Percentiles rank a stretch among this genome's conserved stretches.
Evolutionary conservation across 148 eudicot species (phyloP).

Genomic region (Fagopyrum tataricum): DNA sequence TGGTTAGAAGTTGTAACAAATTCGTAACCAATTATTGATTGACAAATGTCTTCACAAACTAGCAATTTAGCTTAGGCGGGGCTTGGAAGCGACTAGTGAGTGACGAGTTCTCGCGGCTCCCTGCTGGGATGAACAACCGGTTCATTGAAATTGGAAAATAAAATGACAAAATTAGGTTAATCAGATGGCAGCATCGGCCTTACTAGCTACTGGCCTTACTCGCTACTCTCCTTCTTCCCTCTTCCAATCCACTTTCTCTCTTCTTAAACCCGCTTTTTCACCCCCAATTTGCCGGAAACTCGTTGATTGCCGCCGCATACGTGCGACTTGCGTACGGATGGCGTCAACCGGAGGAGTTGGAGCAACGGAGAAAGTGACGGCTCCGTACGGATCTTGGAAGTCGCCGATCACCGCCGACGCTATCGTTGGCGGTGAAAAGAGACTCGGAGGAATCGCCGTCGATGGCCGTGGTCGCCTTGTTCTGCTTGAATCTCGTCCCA

Average conservation of each 20-base stretch:
- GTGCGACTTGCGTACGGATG: conserved; percentile 12
- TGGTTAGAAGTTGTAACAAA: too few relatives aligned
- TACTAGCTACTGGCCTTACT: conserved; percentile 7
- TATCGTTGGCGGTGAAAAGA: conserved; percentile 60
- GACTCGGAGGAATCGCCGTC: conserved; percentile 69
- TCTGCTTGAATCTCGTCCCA: conserved; percentile 85
- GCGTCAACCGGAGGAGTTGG: conserved; percentile 17
- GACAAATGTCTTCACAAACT: too few relatives aligned
- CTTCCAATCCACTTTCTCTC: not conserved
- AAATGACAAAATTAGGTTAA: not conserved
- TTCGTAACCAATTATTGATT: too few relatives aligned
- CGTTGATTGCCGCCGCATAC: conserved; percentile 7
- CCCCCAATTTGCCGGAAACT: not conserved
- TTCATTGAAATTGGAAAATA: not conserved
- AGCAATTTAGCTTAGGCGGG: too few relatives aligned
- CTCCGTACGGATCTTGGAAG: conserved; percentile 91
- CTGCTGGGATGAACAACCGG: not conserved
- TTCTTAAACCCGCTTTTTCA: not conserved
- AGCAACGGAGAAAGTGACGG: conserved; percentile 26
- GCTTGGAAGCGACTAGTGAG: too few relatives aligned
- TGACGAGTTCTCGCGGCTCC: too few relatives aligned
- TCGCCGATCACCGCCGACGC: conserved; percentile 85
- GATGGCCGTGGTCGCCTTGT: conserved; percentile 61
- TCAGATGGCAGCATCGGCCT: conserved; percentile 15
- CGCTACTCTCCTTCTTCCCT: conserved; percentile 9